Conservation (phyloP, 2,329 filamentous ascomycete genomes). For the Talaromyces sp. region DNA sequence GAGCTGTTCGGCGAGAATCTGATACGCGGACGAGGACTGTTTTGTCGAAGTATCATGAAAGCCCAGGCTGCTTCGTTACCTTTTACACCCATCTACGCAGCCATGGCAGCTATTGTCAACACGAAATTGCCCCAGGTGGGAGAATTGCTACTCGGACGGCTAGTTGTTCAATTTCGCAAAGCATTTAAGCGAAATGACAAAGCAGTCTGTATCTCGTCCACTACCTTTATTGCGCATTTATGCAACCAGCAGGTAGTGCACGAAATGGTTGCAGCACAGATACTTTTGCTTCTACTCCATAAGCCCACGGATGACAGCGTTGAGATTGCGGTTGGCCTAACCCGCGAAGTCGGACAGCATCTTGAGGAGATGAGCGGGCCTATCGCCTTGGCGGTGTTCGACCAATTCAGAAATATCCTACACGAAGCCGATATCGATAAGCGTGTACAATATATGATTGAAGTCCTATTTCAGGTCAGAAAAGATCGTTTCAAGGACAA, state of each 20-base stretch:
- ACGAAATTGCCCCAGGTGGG: conserved; percentile 95
- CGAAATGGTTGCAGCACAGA: conserved; percentile 90
- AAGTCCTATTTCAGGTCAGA: conserved; percentile 92
- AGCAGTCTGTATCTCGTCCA: conserved; percentile 86
- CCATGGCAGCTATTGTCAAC: conserved; percentile 95
- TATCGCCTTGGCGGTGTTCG: conserved; percentile 87
- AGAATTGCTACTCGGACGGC: conserved; percentile 78
- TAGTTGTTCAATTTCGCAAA: conserved; percentile 92
- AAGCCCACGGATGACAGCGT: conserved; percentile 97
- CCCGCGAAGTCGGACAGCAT: conserved; percentile 88
- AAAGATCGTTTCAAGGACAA: conserved; percentile 98
- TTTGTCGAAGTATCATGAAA: conserved; percentile 97
- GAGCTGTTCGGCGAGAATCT: conserved; percentile 95
- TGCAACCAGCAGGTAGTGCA: conserved; percentile 95
- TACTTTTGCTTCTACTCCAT: conserved; percentile 84
- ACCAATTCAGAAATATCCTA: conserved; percentile 91
- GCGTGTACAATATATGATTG: conserved; percentile 98
- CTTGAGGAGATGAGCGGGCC: conserved; percentile 91
- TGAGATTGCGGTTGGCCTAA: conserved; percentile 93
- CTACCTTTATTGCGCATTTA: conserved; percentile 90
- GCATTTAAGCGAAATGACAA: conserved; percentile 97
- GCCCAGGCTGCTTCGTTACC: conserved; percentile 93
- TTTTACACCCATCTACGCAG: conserved; percentile 94
- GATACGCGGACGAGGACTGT: conserved; percentile 83
- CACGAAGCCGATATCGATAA: conserved; percentile 98